Conservation (phyloP, 2,329 filamentous ascomycete genomes). For the Venturia asperata region DNA sequence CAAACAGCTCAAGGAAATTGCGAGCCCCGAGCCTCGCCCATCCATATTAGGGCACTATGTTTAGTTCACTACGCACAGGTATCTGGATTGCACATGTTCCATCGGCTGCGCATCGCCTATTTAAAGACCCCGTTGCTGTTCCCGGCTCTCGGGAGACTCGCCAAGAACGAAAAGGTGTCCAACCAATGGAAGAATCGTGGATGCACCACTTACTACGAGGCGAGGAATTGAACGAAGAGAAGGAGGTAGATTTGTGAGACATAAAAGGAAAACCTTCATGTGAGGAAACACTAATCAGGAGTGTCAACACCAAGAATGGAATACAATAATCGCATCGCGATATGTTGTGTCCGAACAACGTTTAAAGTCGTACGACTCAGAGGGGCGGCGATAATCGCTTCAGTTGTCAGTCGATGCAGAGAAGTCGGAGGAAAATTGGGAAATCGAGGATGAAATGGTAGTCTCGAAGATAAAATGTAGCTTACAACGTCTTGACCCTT, state of each 20-base stretch:
- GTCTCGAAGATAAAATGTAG: not conserved
- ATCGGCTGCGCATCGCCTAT: not conserved
- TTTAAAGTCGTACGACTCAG: not conserved
- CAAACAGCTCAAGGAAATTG: not conserved
- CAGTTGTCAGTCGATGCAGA: no score
- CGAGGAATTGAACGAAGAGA: not conserved
- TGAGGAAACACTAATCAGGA: no score
- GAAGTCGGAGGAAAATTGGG: not conserved
- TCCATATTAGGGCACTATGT: not conserved
- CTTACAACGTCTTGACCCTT: not conserved
- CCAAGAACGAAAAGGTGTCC: not conserved
- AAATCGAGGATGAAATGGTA: not conserved
- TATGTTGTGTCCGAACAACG: no score
- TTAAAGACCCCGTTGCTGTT: not conserved
- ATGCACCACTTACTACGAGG: not conserved
- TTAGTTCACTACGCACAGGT: not conserved
- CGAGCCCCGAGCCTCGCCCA: not conserved
- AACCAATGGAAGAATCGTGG: not conserved
- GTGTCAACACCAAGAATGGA: no score
- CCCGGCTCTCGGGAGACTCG: not conserved
- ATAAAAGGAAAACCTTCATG: no score
- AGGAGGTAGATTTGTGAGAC: no score
- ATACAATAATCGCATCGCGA: no score
- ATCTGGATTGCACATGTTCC: not conserved
- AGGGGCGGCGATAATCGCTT: not conserved